Percentiles rank a stretch among this genome's conserved stretches.
Conservation (phyloP, 2,329 filamentous ascomycete species). For the Gliomastix tumulicola region DNA sequence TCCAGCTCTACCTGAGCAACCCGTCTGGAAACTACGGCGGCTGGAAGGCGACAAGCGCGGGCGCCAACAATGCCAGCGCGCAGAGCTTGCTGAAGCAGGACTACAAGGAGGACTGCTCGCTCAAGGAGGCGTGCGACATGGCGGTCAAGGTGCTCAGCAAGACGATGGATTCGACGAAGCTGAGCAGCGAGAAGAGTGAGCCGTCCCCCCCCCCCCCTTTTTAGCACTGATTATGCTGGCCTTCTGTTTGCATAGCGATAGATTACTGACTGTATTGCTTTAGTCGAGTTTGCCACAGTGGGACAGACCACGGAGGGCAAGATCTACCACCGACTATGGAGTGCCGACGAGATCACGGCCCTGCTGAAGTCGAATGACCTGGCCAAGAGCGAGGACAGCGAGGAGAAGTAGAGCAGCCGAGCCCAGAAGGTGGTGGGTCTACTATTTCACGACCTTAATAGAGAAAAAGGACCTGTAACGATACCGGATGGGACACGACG, state of each 20-base stretch:
- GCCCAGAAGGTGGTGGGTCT: conserved; percentile 2
- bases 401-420: conserved; percentile 46
- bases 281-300: conserved; percentile 97
- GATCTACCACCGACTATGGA: conserved; percentile 98
- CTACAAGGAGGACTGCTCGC: conserved; percentile 95
- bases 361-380: conserved; percentile 93
- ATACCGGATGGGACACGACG: too few species aligned
- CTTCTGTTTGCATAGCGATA: neutral
- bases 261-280: conserved; percentile 4
- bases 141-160: conserved; percentile 99
- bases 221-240: neutral
- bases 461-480: too few species aligned
- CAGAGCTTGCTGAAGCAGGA: conserved; percentile 98
- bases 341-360: conserved; percentile 89
- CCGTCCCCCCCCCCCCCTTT: conserved; percentile 33
- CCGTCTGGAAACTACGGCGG: conserved; percentile 98
- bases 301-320: conserved; percentile 91
- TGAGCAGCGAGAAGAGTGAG: conserved; percentile 98
- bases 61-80: conserved; percentile 95
- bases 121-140: conserved; percentile 94
- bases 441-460: too few species aligned
- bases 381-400: conserved; percentile 73
- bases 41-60: conserved; percentile 97
- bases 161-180: conserved; percentile 98
- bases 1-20: conserved; percentile 99